phyloP scores from a whole-genome alignment of 768 basidiomycete species.

The Lentinula detonsa region DNA sequence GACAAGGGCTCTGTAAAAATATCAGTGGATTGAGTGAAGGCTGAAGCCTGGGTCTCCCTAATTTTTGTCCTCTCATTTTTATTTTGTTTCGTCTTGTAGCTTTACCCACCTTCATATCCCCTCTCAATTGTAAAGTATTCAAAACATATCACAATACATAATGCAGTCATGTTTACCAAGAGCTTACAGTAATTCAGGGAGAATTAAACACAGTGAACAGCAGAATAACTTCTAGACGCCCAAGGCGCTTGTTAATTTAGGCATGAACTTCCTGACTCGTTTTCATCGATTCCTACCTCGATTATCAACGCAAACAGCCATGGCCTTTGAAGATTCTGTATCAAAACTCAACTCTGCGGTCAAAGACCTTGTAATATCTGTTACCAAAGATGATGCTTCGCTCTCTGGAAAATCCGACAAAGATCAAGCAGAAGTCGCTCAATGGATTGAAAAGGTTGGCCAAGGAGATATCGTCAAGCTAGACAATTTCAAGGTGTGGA shows the following conservation, averaged over 20 bases:
- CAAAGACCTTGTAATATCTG: slow-evolving; percentile 51
- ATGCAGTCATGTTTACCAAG: no score
- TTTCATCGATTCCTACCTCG: slow-evolving; percentile 31
- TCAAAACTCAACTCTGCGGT: slow-evolving; percentile 40
- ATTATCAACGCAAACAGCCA: slow-evolving; percentile 28
- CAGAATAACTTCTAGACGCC: background rate
- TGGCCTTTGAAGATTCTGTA: slow-evolving; percentile 50
- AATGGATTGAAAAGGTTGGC: slow-evolving; percentile 66
- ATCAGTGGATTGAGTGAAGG: background rate
- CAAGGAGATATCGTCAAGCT: slow-evolving; percentile 41
- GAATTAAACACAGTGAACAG: no score
- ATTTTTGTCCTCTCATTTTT: no score
- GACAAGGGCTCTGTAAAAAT: slow-evolving; percentile 34
- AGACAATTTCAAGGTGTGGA: slow-evolving; percentile 43
- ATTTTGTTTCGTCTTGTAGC: no score
- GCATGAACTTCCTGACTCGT: slow-evolving; percentile 26
- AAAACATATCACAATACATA: no score
- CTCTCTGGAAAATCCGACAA: slow-evolving; percentile 49
- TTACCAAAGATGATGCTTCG: slow-evolving; percentile 35
- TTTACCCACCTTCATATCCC: background rate
- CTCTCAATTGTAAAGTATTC: background rate
- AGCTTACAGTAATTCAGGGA: no score
- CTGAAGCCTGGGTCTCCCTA: no score
- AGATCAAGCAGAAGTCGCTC: slow-evolving; percentile 56
- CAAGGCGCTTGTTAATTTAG: background rate